Percentiles rank a stretch among this genome's conserved stretches.
These are phyloP conservation scores for Populus euphratica DNA, from an alignment of 345 rosid species.

Conservation along the genomic window DNA sequence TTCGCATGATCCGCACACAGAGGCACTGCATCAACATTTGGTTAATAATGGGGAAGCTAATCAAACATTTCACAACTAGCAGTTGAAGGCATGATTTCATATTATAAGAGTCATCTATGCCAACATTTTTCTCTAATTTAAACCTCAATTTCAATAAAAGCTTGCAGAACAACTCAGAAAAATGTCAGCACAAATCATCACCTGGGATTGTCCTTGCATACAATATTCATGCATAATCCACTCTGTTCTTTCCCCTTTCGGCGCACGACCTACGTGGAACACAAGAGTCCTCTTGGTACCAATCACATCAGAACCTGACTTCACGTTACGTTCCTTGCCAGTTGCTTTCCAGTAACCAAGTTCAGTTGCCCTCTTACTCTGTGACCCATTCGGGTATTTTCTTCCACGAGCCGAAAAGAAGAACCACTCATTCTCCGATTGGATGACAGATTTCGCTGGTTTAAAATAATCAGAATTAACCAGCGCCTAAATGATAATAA, in stretches of 20 bases:
- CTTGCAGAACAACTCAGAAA: no score
- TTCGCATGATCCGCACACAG: no score
- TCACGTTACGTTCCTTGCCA: conserved; percentile 77
- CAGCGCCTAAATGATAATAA: conserved; percentile 4
- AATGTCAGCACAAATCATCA: conserved; percentile 8
- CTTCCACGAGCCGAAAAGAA: conserved; percentile 82
- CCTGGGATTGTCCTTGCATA: conserved; percentile 60
- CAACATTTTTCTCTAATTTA: no score
- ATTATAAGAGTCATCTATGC: no score
- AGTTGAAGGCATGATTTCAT: no score
- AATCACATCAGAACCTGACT: conserved; percentile 47
- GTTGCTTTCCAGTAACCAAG: conserved; percentile 95
- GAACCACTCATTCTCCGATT: conserved; percentile 85
- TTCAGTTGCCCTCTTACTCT: conserved; percentile 71
- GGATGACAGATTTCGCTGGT: conserved; percentile 59
- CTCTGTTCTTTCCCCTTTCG: conserved; percentile 85
- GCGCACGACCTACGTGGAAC: conserved; percentile 85
- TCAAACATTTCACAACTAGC: no score
- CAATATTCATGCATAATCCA: conserved; percentile 95
- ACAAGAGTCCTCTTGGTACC: conserved; percentile 93
- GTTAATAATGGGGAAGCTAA: no score
- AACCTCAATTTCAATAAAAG: no score
- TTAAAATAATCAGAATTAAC: background rate
- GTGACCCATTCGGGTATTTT: conserved; percentile 81
- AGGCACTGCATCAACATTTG: no score